Conservation (phyloP, 2,329 filamentous ascomycete genomes). For the Arachnomyces sp. region DNA sequence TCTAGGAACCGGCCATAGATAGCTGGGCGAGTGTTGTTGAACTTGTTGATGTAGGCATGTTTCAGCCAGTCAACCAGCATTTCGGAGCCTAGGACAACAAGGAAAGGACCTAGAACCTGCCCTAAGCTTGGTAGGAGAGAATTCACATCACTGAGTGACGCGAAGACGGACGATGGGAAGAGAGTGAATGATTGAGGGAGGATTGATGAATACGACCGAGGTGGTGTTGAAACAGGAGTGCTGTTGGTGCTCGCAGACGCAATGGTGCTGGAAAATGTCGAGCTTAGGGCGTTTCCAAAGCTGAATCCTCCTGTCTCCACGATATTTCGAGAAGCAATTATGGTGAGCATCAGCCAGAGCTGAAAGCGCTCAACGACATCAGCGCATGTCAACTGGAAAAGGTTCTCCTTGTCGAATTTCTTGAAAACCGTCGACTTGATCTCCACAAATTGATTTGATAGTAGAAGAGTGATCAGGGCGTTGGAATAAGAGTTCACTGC, state of each 20-base stretch:
- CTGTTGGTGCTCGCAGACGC: conserved; percentile 33
- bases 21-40: conserved; percentile 89
- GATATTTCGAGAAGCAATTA: conserved; percentile 92
- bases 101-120: conserved; percentile 84
- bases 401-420: conserved; percentile 94
- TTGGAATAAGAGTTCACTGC: conserved; percentile 99
- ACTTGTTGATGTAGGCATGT: conserved; percentile 95
- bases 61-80: conserved; percentile 97
- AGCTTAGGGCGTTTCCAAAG: conserved; percentile 32
- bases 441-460: conserved; percentile 98
- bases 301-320: conserved; percentile 88
- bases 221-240: conserved; percentile 51
- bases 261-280: conserved; percentile 21
- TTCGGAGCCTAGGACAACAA: conserved; percentile 90
- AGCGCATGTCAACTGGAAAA: conserved; percentile 93
- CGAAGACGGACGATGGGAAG: conserved; percentile 48
- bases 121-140: conserved; percentile 45
- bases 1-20: conserved; percentile 89
- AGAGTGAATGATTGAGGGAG: conserved; percentile 87
- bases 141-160: conserved; percentile 36
- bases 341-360: conserved; percentile 92
- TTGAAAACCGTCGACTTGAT: conserved; percentile 99
- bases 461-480: conserved; percentile 78
- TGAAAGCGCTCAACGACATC: conserved; percentile 97
- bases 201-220: conserved; percentile 57